Base-by-base conservation (phyloP, 2,329 filamentous ascomycete genomes). In the Chrysoporthe austroafricana region DNA sequence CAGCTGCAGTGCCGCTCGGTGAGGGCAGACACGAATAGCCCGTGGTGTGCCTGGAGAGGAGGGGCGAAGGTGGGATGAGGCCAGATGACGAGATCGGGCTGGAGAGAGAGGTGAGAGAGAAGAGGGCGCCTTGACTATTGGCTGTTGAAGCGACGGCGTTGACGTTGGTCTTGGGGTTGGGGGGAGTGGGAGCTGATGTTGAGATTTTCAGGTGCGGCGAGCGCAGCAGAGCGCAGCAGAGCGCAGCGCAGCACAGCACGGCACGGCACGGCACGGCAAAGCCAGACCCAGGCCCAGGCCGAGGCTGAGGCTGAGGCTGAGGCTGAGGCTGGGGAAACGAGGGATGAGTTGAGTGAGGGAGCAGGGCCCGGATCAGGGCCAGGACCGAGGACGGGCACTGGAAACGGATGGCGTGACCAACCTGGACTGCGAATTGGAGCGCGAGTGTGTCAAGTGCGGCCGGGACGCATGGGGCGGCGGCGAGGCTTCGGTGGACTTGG, bases 381-480 rank as follows among this genome's bases (percentile, higher is more conserved):
- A 52, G 21, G 21, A 32, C 36, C 57, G 44, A 26, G 57, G 36
- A 59, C n/a, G 56, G 62, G 43, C 16, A 21, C 39, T 26, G 21
- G 34, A 61, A 63, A 58, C 54, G 54, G 54, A 64, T 64, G 62
- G 62, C 62, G 54, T 52, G 58, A 64, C 62, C 62, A 57, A 64
- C 62, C 62, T 64, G 44, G 62, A 64, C 42, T 56, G 54, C 42
- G 62, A 64, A 42, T 64, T 56, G 5, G 62, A 64, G 43, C 62
- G 62, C 52, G 62, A 64, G 52, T 64, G 62, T 21, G 32, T 34
- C 62, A 58, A 52, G 36, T 58, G 54, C 52, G 62, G 58, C 39
- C 58, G 39, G 39, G 54, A 64, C 42, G 62, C 57, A 58, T 50
- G 62, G 50, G 62, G 62, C 44, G 52, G 52, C 39, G 62, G 62